phyloP scores from a whole-genome alignment of 1,284 basidiomycete species.

The Vanrija sp. region DNA sequence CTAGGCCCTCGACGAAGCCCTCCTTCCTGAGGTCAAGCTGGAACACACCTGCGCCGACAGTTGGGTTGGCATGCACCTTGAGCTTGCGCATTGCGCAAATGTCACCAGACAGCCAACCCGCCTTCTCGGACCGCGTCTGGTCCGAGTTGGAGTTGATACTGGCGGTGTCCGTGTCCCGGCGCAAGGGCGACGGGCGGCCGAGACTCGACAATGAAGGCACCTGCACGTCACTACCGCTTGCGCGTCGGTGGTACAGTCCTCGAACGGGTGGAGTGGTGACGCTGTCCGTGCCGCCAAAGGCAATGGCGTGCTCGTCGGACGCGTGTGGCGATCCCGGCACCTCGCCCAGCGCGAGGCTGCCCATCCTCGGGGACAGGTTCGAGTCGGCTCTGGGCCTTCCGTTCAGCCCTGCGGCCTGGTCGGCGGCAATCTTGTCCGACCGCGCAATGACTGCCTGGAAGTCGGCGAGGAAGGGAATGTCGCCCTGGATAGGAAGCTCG shows the following conservation, averaged over 20 bases:
- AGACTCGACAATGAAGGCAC: not conserved
- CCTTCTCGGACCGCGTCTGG: slow-evolving; percentile 19
- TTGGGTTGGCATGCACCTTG: slow-evolving; percentile 43
- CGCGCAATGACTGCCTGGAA: slow-evolving; percentile 37
- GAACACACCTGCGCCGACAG: slow-evolving; percentile 26
- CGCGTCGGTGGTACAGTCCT: slow-evolving; percentile 17
- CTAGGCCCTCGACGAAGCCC: slow-evolving; percentile 42
- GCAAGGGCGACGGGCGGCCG: slow-evolving; percentile 5
- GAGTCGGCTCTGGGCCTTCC: not conserved
- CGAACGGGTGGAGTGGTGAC: not conserved
- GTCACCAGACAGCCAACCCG: slow-evolving; percentile 43
- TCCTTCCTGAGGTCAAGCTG: slow-evolving; percentile 39
- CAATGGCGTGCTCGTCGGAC: slow-evolving; percentile 7
- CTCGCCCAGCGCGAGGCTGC: not conserved
- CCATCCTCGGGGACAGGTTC: not conserved
- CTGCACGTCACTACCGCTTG: not conserved
- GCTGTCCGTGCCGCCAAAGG: slow-evolving; percentile 4
- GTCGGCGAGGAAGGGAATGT: slow-evolving; percentile 27
- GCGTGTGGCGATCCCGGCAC: not conserved
- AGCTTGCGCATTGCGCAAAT: slow-evolving; percentile 30
- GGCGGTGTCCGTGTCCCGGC: slow-evolving; percentile 8
- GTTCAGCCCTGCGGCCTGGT: slow-evolving; percentile 5
- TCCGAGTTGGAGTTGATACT: slow-evolving; percentile 10
- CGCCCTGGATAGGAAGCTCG: slow-evolving; percentile 13
- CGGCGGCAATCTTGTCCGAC: slow-evolving; percentile 28